Percentiles rank a stretch among this genome's conserved stretches.
These are phyloP conservation scores for Monosporozyma solicola DNA, from an alignment of 805 yeast species.

Conservation along the genomic window DNA sequence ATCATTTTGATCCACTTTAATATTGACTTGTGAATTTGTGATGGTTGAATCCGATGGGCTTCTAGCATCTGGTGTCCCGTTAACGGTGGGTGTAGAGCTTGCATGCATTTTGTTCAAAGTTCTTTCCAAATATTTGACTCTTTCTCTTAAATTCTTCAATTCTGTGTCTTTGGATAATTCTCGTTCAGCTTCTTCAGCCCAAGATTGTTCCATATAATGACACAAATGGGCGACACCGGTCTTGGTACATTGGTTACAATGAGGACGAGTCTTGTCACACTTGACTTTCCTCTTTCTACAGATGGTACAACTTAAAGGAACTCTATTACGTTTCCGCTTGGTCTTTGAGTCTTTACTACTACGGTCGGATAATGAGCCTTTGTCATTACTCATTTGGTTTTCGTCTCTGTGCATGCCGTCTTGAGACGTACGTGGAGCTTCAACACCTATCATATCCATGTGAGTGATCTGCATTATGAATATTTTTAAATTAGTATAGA, in stretches of 20 bases:
- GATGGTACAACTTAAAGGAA: slow-evolving; percentile 39
- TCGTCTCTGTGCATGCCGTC: neutral
- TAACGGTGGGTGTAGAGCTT: slow-evolving; percentile 8
- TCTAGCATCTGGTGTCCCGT: neutral
- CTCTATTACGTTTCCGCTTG: slow-evolving; percentile 38
- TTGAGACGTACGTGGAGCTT: neutral
- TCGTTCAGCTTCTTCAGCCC: slow-evolving; percentile 46
- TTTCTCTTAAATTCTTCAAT: slow-evolving; percentile 45
- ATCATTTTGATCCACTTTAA: neutral
- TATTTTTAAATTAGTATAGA: neutral
- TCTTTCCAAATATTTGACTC: slow-evolving; percentile 44
- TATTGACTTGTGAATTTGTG: neutral
- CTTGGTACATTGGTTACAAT: slow-evolving; percentile 47
- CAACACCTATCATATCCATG: neutral
- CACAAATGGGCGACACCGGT: slow-evolving; percentile 52
- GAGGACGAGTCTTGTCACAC: slow-evolving; percentile 44
- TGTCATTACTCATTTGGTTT: neutral
- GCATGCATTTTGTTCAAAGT: slow-evolving; percentile 32
- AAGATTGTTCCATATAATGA: slow-evolving; percentile 48
- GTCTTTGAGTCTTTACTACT: slow-evolving; percentile 8
- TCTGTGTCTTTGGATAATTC: slow-evolving; percentile 39
- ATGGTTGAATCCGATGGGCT: neutral
- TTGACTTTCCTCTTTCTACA: slow-evolving; percentile 45
- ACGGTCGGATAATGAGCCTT: neutral
- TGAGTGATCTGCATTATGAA: neutral